Conservation (phyloP, 106 monocot species). For the Phalaenopsis equestris region DNA sequence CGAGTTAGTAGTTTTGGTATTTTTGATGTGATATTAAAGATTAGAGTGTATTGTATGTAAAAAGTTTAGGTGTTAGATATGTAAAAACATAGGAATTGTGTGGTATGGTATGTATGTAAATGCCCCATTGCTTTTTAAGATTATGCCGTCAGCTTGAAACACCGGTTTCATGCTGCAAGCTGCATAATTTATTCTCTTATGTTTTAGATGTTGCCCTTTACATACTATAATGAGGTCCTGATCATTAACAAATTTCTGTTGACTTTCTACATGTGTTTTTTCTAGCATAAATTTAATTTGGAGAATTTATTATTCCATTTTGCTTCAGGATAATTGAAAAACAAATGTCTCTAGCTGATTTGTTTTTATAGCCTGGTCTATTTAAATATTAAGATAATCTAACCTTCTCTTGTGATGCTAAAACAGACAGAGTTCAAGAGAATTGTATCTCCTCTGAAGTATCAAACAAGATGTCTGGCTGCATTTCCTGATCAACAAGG, state of each 20-base stretch:
- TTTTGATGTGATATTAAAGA: too few relatives aligned
- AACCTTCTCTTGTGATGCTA: constrained; percentile 3
- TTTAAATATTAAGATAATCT: neutral
- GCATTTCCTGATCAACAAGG: constrained; percentile 99
- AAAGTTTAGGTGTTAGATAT: too few relatives aligned
- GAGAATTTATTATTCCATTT: constrained; percentile 2
- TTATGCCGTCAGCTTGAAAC: neutral
- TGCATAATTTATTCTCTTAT: neutral
- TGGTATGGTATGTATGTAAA: too few relatives aligned
- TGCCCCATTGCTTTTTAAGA: neutral
- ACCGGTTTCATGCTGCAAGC: neutral
- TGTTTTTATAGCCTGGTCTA: neutral
- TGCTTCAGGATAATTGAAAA: neutral
- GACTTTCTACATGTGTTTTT: neutral
- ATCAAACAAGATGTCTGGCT: constrained; percentile 94
- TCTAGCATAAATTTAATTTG: neutral
- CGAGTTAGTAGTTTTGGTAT: too few relatives aligned
- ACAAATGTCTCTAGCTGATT: neutral
- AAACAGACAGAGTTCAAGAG: constrained; percentile 81
- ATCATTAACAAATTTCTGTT: neutral
- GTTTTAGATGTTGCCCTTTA: neutral
- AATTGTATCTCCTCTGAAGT: constrained; percentile 80
- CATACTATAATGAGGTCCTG: neutral
- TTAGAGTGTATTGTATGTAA: too few relatives aligned
- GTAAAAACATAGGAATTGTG: too few relatives aligned